Conservation (phyloP, 768 basidiomycete species). For the Kwoniella bestiolae region DNA sequence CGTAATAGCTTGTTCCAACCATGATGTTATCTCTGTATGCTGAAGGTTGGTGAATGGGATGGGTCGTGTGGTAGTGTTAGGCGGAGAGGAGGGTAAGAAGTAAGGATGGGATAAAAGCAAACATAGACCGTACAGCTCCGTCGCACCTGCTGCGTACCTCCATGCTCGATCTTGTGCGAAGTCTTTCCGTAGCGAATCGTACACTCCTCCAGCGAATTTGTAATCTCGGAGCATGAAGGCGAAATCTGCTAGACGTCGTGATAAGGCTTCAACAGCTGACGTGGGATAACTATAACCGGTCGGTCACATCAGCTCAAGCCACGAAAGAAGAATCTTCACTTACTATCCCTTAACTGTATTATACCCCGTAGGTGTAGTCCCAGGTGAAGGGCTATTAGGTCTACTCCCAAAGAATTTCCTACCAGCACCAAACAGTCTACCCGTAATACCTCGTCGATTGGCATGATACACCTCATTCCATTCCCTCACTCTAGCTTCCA, state of each 20-base stretch:
- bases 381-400: conserved; percentile 47
- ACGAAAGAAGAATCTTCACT: conserved; percentile 24
- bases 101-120: conserved; percentile 60
- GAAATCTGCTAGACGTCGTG: conserved; percentile 89
- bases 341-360: conserved; percentile 58
- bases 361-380: conserved; percentile 42
- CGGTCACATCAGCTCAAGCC: neutral
- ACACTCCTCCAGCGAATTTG: conserved; percentile 77
- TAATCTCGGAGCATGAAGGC: conserved; percentile 89
- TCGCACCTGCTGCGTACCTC: conserved; percentile 65
- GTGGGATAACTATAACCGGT: conserved; percentile 52
- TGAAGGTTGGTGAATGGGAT: conserved; percentile 47
- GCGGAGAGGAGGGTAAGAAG: conserved; percentile 47
- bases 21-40: conserved; percentile 50
- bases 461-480: conserved; percentile 76
- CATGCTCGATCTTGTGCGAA: conserved; percentile 56
- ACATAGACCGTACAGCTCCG: conserved; percentile 68
- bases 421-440: conserved; percentile 59
- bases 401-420: conserved; percentile 59
- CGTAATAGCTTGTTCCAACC: conserved; percentile 54
- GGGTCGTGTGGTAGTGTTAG: conserved; percentile 18
- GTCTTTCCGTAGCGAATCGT: conserved; percentile 87
- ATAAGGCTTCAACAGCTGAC: conserved; percentile 51
- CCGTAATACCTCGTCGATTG: conserved; percentile 58
- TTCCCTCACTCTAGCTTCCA: conserved; percentile 90